Conservation (phyloP, 345 rosid species). For the Combretum micranthum region DNA sequence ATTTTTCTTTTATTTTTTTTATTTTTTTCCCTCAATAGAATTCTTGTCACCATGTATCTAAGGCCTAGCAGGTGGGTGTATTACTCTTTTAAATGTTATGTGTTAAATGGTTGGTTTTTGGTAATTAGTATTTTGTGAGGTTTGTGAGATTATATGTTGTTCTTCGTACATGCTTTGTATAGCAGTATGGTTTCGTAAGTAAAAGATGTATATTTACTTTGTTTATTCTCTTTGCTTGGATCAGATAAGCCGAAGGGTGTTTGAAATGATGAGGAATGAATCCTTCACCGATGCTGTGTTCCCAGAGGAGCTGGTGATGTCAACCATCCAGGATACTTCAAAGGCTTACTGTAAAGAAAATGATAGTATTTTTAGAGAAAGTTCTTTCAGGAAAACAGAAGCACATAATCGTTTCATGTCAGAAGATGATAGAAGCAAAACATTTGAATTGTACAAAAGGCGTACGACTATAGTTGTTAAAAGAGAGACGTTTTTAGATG, state of each 20-base stretch:
- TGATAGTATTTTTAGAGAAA: conserved; percentile 19
- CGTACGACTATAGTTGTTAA: conserved; percentile 72
- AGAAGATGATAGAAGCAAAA: conserved; percentile 29
- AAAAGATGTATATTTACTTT: conserved; percentile 1
- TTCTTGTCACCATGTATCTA: no score
- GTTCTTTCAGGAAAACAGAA: conserved; percentile 18
- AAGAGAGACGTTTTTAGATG: conserved; percentile 63
- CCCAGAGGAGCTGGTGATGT: conserved; percentile 29
- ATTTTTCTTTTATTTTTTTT: no score
- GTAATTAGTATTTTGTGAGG: no score
- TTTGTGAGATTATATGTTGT: neutral
- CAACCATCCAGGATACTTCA: conserved; percentile 13
- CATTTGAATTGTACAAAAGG: conserved; percentile 82
- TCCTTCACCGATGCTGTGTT: conserved; percentile 25
- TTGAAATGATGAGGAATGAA: conserved; percentile 61
- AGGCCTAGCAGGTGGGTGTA: no score
- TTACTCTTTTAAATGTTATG: no score
- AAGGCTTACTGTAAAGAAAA: conserved; percentile 24
- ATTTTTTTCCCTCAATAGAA: no score
- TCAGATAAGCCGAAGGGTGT: conserved; percentile 88
- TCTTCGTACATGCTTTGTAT: neutral
- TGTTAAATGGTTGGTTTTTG: no score
- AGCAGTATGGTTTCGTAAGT: neutral
- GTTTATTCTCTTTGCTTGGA: conserved; percentile 14
- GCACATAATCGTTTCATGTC: conserved; percentile 12